A percentile compares a stretch with the other conserved stretches of the same genome.
These are phyloP conservation scores for Trametes sanguinea DNA, from an alignment of 768 basidiomycete genomes.

Conservation along the genomic window DNA sequence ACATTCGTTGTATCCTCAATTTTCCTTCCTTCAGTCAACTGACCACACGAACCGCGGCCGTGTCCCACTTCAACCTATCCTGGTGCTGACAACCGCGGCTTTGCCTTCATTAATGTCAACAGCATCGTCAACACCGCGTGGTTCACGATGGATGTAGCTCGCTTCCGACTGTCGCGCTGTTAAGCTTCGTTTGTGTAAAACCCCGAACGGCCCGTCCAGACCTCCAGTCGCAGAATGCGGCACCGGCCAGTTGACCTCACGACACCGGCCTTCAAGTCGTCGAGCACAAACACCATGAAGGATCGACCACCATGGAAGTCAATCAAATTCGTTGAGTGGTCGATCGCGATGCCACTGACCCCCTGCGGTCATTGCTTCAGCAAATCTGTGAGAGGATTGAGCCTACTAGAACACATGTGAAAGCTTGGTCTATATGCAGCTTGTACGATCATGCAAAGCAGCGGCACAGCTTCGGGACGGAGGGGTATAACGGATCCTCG, in stretches of 20 bases:
- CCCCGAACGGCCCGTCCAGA: neutral
- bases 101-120: too few species aligned
- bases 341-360: too few species aligned
- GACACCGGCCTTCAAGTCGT: neutral
- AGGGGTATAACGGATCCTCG: neutral
- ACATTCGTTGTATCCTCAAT: neutral
- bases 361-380: too few species aligned
- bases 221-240: neutral
- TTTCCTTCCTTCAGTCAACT: too few species aligned
- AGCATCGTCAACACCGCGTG: too few species aligned
- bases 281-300: too few species aligned
- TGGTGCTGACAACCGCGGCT: neutral
- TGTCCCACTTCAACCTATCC: neutral
- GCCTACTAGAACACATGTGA: too few species aligned
- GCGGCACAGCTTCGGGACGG: slow-evolving; percentile 19
- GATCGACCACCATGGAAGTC: too few species aligned
- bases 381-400: too few species aligned
- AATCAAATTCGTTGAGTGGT: too few species aligned
- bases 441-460: neutral
- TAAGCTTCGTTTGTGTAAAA: neutral
- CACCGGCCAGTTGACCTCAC: neutral
- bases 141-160: neutral
- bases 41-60: neutral
- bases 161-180: neutral
- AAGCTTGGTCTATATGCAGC: neutral